phyloP scores from a whole-genome alignment of 805 yeast genomes.

The Yarrowia sp. region DNA sequence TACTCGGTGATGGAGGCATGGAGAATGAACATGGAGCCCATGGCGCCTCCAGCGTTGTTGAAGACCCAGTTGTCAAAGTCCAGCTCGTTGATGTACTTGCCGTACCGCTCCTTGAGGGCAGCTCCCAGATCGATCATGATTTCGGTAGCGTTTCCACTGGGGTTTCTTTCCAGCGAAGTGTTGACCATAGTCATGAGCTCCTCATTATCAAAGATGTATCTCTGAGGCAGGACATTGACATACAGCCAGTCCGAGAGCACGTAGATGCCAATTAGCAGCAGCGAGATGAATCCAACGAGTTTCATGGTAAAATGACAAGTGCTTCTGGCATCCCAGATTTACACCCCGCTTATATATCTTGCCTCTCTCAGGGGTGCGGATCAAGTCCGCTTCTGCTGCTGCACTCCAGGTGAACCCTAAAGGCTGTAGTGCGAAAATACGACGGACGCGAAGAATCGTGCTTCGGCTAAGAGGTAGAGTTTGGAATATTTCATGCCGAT shows the following conservation, averaged over 20 bases:
- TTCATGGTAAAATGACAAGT: constrained; percentile 38
- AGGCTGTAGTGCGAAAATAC: not conserved
- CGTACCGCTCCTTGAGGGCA: constrained; percentile 67
- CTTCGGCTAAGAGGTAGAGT: too few species aligned
- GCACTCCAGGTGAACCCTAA: constrained; percentile 4
- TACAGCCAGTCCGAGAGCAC: constrained; percentile 44
- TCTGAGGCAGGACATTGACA: constrained; percentile 60
- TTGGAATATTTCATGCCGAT: not conserved
- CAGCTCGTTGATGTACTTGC: constrained; percentile 73
- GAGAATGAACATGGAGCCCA: constrained; percentile 89
- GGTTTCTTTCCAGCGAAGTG: constrained; percentile 53
- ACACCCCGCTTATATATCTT: not conserved
- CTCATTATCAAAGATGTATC: constrained; percentile 73
- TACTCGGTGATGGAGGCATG: constrained; percentile 96
- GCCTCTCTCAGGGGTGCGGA: not conserved
- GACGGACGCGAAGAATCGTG: not conserved
- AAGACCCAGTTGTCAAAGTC: constrained; percentile 88
- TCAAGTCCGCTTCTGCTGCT: constrained; percentile 9
- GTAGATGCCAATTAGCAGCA: constrained; percentile 41
- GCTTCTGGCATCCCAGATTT: not conserved
- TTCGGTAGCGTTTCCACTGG: constrained; percentile 59
- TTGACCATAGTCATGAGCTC: constrained; percentile 66
- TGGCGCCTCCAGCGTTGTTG: constrained; percentile 98
- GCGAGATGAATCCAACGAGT: constrained; percentile 40
- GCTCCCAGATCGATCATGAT: constrained; percentile 68